phyloP scores from a whole-genome alignment of 1,284 basidiomycete species.

The Moniliophthora roreri region DNA sequence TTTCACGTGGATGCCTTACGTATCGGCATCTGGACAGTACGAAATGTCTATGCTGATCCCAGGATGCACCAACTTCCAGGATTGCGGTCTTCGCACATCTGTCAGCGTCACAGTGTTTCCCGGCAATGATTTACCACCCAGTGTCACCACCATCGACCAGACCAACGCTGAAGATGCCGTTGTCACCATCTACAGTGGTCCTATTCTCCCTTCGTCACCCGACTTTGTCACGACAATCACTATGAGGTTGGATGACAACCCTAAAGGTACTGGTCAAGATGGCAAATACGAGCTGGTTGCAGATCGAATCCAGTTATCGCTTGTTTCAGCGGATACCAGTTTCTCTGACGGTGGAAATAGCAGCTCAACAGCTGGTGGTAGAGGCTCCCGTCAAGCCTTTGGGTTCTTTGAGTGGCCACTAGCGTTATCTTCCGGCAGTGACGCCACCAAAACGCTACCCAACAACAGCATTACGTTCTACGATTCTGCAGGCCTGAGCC shows the following conservation, averaged over 20 bases:
- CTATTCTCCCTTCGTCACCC: constrained; percentile 72
- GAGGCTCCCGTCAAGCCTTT: constrained; percentile 48
- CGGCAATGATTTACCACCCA: constrained; percentile 62
- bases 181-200: constrained; percentile 77
- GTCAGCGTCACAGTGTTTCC: constrained; percentile 87
- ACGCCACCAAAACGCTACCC: constrained; percentile 59
- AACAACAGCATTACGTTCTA: constrained; percentile 75
- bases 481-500: constrained; percentile 61
- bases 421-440: constrained; percentile 35
- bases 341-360: constrained; percentile 29
- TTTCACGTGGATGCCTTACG: constrained; percentile 89
- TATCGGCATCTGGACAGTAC: constrained; percentile 87
- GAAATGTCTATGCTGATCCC: constrained; percentile 84
- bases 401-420: constrained; percentile 84
- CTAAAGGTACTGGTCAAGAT: constrained; percentile 57
- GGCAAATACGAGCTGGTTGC: constrained; percentile 81
- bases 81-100: constrained; percentile 80
- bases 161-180: constrained; percentile 65
- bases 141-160: constrained; percentile 72
- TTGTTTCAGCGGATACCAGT: constrained; percentile 59
- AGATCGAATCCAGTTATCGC: constrained; percentile 71
- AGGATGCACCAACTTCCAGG: constrained; percentile 79
- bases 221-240: constrained; percentile 76
- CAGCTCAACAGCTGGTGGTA: constrained; percentile 23
- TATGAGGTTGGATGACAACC: constrained; percentile 64